Percentiles rank a stretch among this genome's conserved stretches.
Conservation (phyloP, 2,329 filamentous ascomycete species). For the Botrytis hyacinthi region DNA sequence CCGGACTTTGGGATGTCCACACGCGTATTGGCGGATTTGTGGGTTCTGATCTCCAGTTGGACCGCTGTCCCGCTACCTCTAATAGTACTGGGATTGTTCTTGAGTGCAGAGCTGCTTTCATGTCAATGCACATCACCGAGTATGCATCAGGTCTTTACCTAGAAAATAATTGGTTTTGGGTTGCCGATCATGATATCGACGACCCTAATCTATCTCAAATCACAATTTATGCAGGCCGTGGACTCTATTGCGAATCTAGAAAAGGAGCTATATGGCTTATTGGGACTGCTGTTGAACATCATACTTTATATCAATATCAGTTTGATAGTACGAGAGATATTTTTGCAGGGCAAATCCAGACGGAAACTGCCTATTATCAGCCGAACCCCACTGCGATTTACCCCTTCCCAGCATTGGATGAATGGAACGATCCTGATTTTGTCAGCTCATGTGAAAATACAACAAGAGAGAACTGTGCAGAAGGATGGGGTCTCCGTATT, state of each 20-base stretch:
- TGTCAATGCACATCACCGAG: constrained; percentile 39
- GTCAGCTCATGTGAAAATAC: not conserved
- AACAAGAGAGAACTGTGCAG: constrained; percentile 10
- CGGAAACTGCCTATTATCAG: constrained; percentile 29
- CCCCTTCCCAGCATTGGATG: not conserved
- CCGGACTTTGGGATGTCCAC: constrained; percentile 50
- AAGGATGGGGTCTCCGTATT: constrained; percentile 21
- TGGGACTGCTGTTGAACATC: constrained; percentile 49
- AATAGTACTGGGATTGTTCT: constrained; percentile 36
- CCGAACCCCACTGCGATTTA: constrained; percentile 11
- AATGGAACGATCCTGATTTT: constrained; percentile 20
- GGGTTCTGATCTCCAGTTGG: constrained; percentile 27
- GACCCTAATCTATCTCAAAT: constrained; percentile 48
- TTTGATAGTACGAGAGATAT: constrained; percentile 41
- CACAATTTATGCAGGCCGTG: constrained; percentile 52
- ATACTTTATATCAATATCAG: constrained; percentile 53
- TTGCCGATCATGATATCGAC: constrained; percentile 46
- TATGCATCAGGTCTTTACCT: constrained; percentile 47
- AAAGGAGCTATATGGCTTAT: constrained; percentile 49
- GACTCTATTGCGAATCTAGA: constrained; percentile 47
- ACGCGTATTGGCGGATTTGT: constrained; percentile 45
- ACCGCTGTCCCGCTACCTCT: constrained; percentile 52
- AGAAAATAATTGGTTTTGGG: constrained; percentile 51
- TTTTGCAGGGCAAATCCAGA: constrained; percentile 33
- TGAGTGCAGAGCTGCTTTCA: constrained; percentile 39